A percentile compares a stretch with the other conserved stretches of the same genome.
Evolutionary conservation across 192 early-diverging fungal species (phyloP).

Genomic region (Entomortierella beljakovae): DNA sequence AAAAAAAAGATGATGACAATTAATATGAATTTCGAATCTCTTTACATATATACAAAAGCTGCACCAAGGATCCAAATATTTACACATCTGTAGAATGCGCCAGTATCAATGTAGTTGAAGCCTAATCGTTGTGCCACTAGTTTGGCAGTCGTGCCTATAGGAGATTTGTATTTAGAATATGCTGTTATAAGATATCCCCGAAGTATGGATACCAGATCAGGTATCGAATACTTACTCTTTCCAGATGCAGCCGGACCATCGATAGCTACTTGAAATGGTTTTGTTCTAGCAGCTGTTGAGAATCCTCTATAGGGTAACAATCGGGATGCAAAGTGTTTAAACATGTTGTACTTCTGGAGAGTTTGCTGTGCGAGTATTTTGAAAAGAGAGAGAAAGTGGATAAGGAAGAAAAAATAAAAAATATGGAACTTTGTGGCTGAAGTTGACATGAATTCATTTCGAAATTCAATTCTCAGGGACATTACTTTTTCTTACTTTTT

Average conservation of each 20-base stretch:
- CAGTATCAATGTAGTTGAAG: conserved; percentile 83
- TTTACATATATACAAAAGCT: too few relatives aligned
- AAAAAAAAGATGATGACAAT: not conserved
- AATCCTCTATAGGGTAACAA: not conserved
- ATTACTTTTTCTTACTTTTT: too few relatives aligned
- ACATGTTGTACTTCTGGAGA: conserved; percentile 6
- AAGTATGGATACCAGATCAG: not conserved
- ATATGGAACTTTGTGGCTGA: too few relatives aligned
- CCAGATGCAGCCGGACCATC: conserved; percentile 87
- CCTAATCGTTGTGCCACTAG: conserved; percentile 72
- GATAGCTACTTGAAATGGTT: conserved; percentile 75
- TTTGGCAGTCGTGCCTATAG: conserved; percentile 73
- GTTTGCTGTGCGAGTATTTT: not conserved
- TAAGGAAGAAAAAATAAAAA: too few relatives aligned
- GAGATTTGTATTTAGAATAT: too few relatives aligned
- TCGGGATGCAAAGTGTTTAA: not conserved
- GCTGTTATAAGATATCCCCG: too few relatives aligned
- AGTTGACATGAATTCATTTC: too few relatives aligned
- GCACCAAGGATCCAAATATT: too few relatives aligned
- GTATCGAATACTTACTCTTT: conserved; percentile 80
- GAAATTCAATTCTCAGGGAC: too few relatives aligned
- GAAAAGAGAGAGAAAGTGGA: too few relatives aligned
- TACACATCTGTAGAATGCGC: conserved; percentile 72
- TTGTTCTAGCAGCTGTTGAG: not conserved
- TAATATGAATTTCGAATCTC: too few relatives aligned